Evolutionary conservation across 139 green algal genomes (phyloP).

Genomic region (Asterochloris sp.): DNA sequence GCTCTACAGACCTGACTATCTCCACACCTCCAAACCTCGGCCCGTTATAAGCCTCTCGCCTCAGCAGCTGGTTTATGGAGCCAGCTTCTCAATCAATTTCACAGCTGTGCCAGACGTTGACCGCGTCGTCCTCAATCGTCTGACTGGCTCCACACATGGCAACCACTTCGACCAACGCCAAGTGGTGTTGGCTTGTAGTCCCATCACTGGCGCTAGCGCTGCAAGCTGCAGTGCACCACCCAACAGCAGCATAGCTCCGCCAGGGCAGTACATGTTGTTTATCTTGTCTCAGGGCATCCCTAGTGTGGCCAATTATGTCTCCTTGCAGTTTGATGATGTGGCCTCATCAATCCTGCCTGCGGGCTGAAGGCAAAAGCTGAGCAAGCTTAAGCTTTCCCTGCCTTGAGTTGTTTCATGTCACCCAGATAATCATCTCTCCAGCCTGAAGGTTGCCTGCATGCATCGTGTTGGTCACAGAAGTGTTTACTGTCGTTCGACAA

Average conservation of each 20-base stretch:
- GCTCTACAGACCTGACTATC: conserved; percentile 8
- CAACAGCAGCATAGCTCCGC: conserved; percentile 9
- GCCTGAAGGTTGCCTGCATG: too few species aligned
- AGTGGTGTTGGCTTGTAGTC: background rate
- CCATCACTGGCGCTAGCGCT: background rate
- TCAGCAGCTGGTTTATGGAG: background rate
- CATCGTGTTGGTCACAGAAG: too few species aligned
- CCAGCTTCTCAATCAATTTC: conserved; percentile 8
- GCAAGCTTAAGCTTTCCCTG: too few species aligned
- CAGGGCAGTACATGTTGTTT: conserved; percentile 14
- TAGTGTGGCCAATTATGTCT: background rate
- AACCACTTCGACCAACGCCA: conserved; percentile 18
- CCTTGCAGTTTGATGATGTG: background rate
- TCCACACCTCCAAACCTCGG: conserved; percentile 5
- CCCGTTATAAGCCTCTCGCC: conserved; percentile 3
- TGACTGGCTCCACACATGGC: background rate
- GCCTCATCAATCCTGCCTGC: too few species aligned
- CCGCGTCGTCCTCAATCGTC: conserved; percentile 3
- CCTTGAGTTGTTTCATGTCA: too few species aligned
- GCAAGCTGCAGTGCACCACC: background rate
- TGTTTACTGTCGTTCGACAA: too few species aligned
- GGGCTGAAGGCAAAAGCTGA: too few species aligned
- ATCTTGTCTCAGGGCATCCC: conserved; percentile 12
- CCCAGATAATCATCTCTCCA: too few species aligned
- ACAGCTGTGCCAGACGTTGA: background rate